These are phyloP conservation scores for Hansenula sp. DNA, from an alignment of 1,139 yeast species.

Conservation along the genomic window DNA sequence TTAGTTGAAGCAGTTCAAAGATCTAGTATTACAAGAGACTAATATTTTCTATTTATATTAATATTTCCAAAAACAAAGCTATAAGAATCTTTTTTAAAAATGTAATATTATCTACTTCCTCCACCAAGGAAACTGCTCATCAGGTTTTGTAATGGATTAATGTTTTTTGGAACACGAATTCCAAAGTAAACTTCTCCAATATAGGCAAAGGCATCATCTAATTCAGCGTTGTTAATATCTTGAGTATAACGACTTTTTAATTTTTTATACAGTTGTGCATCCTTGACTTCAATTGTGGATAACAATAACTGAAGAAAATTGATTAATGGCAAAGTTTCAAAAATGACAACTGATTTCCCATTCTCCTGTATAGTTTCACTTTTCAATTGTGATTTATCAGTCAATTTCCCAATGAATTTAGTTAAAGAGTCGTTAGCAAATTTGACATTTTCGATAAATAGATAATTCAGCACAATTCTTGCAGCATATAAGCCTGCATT, in stretches of 20 bases:
- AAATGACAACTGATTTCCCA: constrained; percentile 7
- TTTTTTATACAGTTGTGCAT: constrained; percentile 45
- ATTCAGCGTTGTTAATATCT: constrained; percentile 29
- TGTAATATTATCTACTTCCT: constrained; percentile 4
- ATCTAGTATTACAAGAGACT: constrained; percentile 18
- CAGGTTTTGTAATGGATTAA: constrained; percentile 74
- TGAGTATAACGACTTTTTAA: constrained; percentile 48
- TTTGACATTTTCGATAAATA: constrained; percentile 58
- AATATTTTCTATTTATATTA: background rate
- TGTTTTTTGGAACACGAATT: constrained; percentile 50
- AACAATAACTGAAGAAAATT: constrained; percentile 70
- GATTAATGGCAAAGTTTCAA: constrained; percentile 34
- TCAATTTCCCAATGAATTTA: constrained; percentile 34
- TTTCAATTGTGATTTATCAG: constrained; percentile 13
- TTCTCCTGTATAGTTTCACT: constrained; percentile 10
- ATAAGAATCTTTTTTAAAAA: background rate
- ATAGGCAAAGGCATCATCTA: constrained; percentile 42
- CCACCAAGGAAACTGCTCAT: constrained; percentile 74
- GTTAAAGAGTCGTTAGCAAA: constrained; percentile 44
- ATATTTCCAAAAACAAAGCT: background rate
- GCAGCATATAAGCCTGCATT: constrained; percentile 51
- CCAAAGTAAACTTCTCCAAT: constrained; percentile 57
- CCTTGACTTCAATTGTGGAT: constrained; percentile 53
- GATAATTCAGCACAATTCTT: constrained; percentile 67
- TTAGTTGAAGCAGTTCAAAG: constrained; percentile 57